These are phyloP conservation scores for Akanthomyces dipterigenus DNA, from an alignment of 2,329 filamentous ascomycete species.

Conservation along the genomic window DNA sequence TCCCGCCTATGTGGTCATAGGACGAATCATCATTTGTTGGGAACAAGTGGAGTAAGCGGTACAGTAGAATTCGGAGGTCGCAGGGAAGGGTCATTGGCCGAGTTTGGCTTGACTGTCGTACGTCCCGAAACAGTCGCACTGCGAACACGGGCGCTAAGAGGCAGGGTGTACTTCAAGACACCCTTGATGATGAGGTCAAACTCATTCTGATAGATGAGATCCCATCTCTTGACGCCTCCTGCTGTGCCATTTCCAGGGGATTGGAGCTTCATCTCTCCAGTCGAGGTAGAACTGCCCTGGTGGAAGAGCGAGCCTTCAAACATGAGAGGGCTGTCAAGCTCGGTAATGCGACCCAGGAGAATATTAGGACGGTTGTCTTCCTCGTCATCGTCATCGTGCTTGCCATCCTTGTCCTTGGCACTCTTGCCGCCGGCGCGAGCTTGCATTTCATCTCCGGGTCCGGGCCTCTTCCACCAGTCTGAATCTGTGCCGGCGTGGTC, in stretches of 20 bases:
- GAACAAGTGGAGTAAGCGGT: neutral
- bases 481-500: conserved; percentile 70
- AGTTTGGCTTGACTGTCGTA: conserved; percentile 55
- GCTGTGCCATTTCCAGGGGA: conserved; percentile 86
- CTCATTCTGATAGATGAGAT: conserved; percentile 80
- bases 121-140: conserved; percentile 55
- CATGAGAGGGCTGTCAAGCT: conserved; percentile 78
- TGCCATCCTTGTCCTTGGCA: conserved; percentile 25
- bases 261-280: conserved; percentile 74
- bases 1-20: neutral
- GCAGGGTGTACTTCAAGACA: conserved; percentile 73
- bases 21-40: conserved; percentile 15
- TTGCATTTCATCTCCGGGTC: neutral
- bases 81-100: conserved; percentile 53
- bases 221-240: conserved; percentile 81
- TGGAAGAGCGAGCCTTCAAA: conserved; percentile 90
- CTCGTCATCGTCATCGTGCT: conserved; percentile 49
- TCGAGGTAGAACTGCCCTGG: conserved; percentile 61
- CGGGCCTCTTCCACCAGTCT: conserved; percentile 46
- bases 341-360: conserved; percentile 80
- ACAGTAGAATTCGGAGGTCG: conserved; percentile 68
- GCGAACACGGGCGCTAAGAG: conserved; percentile 52
- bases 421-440: conserved; percentile 18
- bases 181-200: conserved; percentile 92
- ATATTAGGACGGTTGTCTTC: conserved; percentile 62